These are phyloP conservation scores for Ceriops zippeliana DNA, from an alignment of 345 rosid genomes.

Conservation along the genomic window DNA sequence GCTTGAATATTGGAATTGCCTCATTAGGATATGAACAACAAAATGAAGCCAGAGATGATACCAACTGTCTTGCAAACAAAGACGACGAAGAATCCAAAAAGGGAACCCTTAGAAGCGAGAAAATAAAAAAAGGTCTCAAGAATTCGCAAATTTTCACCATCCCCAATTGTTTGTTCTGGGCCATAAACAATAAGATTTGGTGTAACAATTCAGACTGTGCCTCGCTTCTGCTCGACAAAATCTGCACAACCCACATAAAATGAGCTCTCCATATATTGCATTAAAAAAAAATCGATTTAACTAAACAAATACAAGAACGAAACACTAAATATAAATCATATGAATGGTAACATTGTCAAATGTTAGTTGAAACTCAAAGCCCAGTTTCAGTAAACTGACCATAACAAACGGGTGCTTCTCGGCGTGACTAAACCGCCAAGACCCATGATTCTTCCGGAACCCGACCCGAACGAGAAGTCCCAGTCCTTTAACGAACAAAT, in stretches of 20 bases:
- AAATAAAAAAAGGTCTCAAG: constrained; percentile 64
- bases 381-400: constrained; percentile 33
- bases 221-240: constrained; percentile 61
- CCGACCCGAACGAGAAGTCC: constrained; percentile 60
- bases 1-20: constrained; percentile 56
- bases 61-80: constrained; percentile 53
- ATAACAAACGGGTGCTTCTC: constrained; percentile 80
- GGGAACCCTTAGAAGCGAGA: constrained; percentile 48
- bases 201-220: constrained; percentile 60
- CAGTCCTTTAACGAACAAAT: constrained; percentile 58
- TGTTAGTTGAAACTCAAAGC: background rate
- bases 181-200: constrained; percentile 64
- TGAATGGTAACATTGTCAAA: too few species aligned
- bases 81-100: constrained; percentile 37
- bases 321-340: background rate
- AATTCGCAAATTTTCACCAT: constrained; percentile 69
- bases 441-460: constrained; percentile 42
- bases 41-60: constrained; percentile 66
- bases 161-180: constrained; percentile 41
- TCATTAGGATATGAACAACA: constrained; percentile 64
- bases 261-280: constrained; percentile 1
- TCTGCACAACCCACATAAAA: constrained; percentile 34
- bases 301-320: background rate
- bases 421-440: constrained; percentile 45
- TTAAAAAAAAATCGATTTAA: background rate